These are phyloP conservation scores for Panicum virgatum DNA, from an alignment of 202 grass and related monocot species.

Conservation along the genomic window DNA sequence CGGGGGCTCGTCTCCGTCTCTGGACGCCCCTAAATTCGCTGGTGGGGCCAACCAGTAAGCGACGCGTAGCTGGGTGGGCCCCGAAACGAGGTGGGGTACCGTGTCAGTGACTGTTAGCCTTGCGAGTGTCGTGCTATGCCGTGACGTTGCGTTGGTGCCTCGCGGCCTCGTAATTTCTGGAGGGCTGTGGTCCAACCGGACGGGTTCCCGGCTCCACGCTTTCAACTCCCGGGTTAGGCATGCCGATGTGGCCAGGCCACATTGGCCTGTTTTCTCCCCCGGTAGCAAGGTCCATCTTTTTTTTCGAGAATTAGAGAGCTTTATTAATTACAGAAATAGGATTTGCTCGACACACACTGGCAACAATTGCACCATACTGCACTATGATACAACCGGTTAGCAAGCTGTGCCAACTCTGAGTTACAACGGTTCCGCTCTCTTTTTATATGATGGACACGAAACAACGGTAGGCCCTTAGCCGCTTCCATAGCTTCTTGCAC, in stretches of 20 bases:
- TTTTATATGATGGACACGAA: too few relatives aligned
- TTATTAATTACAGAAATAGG: too few relatives aligned
- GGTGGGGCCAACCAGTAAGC: slow-evolving; percentile 29
- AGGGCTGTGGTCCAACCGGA: neutral
- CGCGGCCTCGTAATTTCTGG: neutral
- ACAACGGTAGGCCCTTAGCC: too few relatives aligned
- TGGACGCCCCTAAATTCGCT: slow-evolving; percentile 24
- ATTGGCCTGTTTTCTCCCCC: too few relatives aligned
- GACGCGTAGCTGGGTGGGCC: slow-evolving; percentile 17
- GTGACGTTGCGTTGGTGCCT: too few relatives aligned
- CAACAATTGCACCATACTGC: too few relatives aligned
- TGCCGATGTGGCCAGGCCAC: neutral
- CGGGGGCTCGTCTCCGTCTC: neutral
- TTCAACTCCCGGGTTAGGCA: neutral
- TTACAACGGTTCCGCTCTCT: too few relatives aligned
- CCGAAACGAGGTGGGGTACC: neutral
- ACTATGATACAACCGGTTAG: too few relatives aligned
- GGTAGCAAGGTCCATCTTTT: neutral
- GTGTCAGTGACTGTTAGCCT: slow-evolving; percentile 13
- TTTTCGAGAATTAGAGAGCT: too few relatives aligned
- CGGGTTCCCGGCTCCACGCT: neutral
- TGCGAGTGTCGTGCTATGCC: neutral
- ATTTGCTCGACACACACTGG: too few relatives aligned
- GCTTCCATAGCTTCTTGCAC: too few relatives aligned
- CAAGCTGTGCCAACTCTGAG: too few relatives aligned